Evolutionary conservation across 176 grass and related monocot species (phyloP).

Genomic region (Tillandsia leiboldiana): DNA sequence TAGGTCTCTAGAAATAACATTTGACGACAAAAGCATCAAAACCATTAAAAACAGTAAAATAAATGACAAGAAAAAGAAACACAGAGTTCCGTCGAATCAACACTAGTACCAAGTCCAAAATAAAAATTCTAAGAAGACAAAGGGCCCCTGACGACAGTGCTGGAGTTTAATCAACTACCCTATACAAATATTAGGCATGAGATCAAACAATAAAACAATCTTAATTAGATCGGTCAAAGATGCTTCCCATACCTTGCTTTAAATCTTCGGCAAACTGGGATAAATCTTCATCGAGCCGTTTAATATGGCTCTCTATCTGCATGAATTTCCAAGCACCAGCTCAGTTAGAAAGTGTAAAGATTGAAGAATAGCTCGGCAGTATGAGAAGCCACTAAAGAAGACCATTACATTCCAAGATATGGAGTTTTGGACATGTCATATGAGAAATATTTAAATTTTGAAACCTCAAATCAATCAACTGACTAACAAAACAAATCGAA

Average conservation of each 20-base stretch:
- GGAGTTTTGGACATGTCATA: neutral
- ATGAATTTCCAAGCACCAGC: slow-evolving; percentile 1
- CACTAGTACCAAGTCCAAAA: neutral
- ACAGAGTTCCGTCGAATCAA: neutral
- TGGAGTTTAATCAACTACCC: neutral
- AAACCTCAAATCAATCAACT: neutral
- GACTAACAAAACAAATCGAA: no score
- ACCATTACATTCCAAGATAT: neutral
- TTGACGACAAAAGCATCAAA: no score
- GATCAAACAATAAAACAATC: neutral
- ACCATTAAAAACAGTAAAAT: slow-evolving; percentile 23
- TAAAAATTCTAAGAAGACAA: neutral
- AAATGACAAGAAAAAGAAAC: slow-evolving; percentile 1
- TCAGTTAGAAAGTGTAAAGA: neutral
- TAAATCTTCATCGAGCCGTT: slow-evolving; percentile 88
- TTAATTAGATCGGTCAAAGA: neutral
- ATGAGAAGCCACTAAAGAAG: neutral
- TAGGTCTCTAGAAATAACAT: no score
- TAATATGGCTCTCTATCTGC: slow-evolving; percentile 97
- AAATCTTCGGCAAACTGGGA: slow-evolving; percentile 88
- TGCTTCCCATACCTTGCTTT: slow-evolving; percentile 63
- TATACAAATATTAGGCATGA: neutral
- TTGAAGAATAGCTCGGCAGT: neutral
- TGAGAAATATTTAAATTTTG: no score
- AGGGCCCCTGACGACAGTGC: neutral